A percentile compares a stretch with the other conserved stretches of the same genome.
Conservation (phyloP, 345 rosid species). For the Syzygium grande region DNA sequence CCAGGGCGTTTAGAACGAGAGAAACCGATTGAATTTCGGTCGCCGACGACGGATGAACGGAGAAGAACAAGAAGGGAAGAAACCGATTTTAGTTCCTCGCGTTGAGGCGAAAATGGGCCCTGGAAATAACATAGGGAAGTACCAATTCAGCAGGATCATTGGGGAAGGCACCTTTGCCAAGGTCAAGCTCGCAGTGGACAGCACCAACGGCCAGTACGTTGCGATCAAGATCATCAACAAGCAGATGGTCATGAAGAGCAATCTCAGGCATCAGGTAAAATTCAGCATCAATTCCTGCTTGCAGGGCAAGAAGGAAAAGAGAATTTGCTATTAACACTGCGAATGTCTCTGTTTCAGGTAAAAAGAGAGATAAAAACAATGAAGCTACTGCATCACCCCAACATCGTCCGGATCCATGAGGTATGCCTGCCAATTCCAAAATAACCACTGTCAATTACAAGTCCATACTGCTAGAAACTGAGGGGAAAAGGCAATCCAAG, state of each 20-base stretch:
- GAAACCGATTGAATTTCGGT: background rate
- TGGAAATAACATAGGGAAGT: slow-evolving; percentile 60
- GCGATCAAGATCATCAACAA: slow-evolving; percentile 86
- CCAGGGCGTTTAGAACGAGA: slow-evolving; percentile 3
- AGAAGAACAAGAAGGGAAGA: background rate
- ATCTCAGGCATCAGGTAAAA: slow-evolving; percentile 58
- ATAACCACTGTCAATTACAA: background rate
- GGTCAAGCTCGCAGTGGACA: slow-evolving; percentile 77
- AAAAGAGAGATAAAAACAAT: slow-evolving; percentile 76
- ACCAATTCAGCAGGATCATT: slow-evolving; percentile 53
- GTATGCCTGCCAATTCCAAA: slow-evolving; percentile 13
- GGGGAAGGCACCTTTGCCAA: slow-evolving; percentile 92
- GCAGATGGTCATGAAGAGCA: slow-evolving; percentile 51
- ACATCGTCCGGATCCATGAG: slow-evolving; percentile 75
- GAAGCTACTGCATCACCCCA: slow-evolving; percentile 85
- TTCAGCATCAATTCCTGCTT: background rate
- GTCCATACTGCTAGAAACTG: background rate
- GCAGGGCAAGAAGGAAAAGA: background rate
- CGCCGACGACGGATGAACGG: background rate
- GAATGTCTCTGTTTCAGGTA: slow-evolving; percentile 24
- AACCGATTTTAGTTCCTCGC: background rate
- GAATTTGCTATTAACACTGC: background rate
- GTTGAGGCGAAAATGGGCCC: slow-evolving; percentile 23
- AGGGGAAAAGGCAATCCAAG: background rate
- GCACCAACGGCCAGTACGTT: slow-evolving; percentile 39